Evolutionary conservation across 495 filamentous ascomycete species (phyloP), one percentile per base, ranked within the genome.

Genomic region (Penicillium turbatum): DNA sequence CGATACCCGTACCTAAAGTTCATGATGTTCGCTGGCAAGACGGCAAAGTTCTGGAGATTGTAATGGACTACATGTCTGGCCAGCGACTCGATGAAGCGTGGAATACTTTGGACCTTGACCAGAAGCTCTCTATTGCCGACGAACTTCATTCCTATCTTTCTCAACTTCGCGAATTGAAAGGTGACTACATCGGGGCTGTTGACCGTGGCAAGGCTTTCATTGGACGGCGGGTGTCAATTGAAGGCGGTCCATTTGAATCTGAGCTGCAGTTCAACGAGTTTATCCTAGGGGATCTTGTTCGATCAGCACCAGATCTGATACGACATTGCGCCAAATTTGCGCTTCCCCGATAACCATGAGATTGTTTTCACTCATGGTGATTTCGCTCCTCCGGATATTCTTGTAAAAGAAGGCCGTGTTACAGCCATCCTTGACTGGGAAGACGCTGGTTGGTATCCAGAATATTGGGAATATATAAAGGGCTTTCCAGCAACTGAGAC

Each of bases 41-140:
- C 44, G 56, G 51, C 1, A 53, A 49, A 52, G 39, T 61, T 1
- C 19, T 34, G 1, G 44, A 19, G 0, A 61, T 72, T 17, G 30
- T 61, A 3, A 69, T 72, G 65, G 65, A 69, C 31, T 67, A 59
- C n/a, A 65, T 72, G 49, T 54, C 67, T 42, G 65, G 69, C 24
- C 56, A 52, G 31, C 34, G 17, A 45, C 62, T 63, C 2, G 54
- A 67, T 29, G 34, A 62, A 42, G 57, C 54, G 0, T 63, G 64
- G 64, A 30, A 56, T 2, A 41, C 30, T 27, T 36, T 59, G 8
- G 32, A 38, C 15, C 16, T 37, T 3, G 8, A n/a, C 8, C 59
- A 65, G 44, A 69, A 67, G 35, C 31, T 40, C 6, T 39, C 46
- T 0, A 38, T 49, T 10, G 46, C 34, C 17, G 13, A 54, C 1